Base-by-base conservation (phyloP, 495 filamentous ascomycete species). In the Tuber borchii region DNA sequence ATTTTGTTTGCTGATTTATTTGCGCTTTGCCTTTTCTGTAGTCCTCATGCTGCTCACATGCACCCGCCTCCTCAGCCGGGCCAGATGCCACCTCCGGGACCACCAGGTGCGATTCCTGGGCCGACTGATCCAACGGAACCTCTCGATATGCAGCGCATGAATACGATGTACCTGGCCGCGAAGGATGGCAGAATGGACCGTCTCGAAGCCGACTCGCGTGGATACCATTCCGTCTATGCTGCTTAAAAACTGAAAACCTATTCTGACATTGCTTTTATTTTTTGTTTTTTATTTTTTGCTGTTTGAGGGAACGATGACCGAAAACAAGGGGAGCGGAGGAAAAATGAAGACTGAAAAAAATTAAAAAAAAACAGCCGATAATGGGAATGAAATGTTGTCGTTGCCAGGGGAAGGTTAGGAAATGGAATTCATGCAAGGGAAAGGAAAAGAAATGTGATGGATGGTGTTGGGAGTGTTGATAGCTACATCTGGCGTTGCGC, bases 1-100 rank as follows among this genome's bases (percentile, higher is more conserved):
- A 81, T 83, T 79, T 79, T 78, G 76, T 81, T 79, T 83, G 81
- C 82, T 83, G 81, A 83, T 83, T 78, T 80, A 68, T 75, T 80
- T 79, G 74, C 75, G 76, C 69, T 65, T 77, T 84, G 78, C 77
- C 78, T 80, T 79, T 79, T 77, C 72, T 83, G 76, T 84, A 87
- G 86, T 85, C 85, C 84, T 76, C 83, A 87, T 82, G 84, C 86
- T 73, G 85, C 84, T 78, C 86, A 87, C 70, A 83, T 84, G 80
- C 86, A 87, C 77, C 85, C 85, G 72, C 84, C 84, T 44, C 84
- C 84, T 72, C 82, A 80, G 68, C 80, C 82, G 19, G 83, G 85
- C 26, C 84, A 84, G 72, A 82, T 83, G 51, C 82, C 82, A 76
- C 84, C 84, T 19, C 84, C 82, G 71, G 85, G 84, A 34, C 84